A percentile compares a stretch with the other conserved stretches of the same genome.
These are phyloP conservation scores for Dryas integrifolia DNA, from an alignment of 331 rosid species.

Conservation along the genomic window DNA sequence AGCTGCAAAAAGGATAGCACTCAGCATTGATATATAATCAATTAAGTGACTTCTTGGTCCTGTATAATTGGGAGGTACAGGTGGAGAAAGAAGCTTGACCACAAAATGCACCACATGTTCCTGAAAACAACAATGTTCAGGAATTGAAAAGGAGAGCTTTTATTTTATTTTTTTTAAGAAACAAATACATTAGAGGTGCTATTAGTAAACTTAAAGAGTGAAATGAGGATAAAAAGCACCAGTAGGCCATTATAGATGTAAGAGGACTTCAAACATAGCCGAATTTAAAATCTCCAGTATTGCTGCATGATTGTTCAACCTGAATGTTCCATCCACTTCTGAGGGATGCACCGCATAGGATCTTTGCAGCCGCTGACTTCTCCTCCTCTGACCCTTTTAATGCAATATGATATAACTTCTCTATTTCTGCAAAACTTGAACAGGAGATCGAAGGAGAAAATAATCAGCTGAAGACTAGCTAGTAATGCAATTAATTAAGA, in stretches of 20 bases:
- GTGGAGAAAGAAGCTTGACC: slow-evolving; percentile 66
- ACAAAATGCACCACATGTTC: slow-evolving; percentile 68
- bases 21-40: slow-evolving; percentile 55
- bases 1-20: slow-evolving; percentile 58
- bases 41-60: slow-evolving; percentile 54
- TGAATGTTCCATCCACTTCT: slow-evolving; percentile 80
- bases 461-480: slow-evolving; percentile 29
- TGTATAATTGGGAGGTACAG: slow-evolving; percentile 40
- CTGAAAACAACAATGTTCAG: slow-evolving; percentile 37
- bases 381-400: slow-evolving; percentile 67
- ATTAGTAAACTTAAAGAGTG: background rate
- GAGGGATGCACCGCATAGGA: slow-evolving; percentile 79
- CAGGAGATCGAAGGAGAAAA: slow-evolving; percentile 31
- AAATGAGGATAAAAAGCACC: background rate
- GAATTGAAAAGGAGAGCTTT: background rate
- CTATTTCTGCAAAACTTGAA: slow-evolving; percentile 66
- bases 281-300: slow-evolving; percentile 7
- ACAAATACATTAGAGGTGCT: background rate
- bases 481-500: slow-evolving; percentile 19
- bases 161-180: too few relatives aligned
- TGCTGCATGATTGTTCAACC: slow-evolving; percentile 43
- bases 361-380: slow-evolving; percentile 64
- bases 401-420: slow-evolving; percentile 66
- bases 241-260: background rate
- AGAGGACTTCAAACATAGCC: background rate